A percentile compares a stretch with the other conserved stretches of the same genome.
Conservation (phyloP, 371 early-diverging fungal species). For the Mortierella sp. region DNA sequence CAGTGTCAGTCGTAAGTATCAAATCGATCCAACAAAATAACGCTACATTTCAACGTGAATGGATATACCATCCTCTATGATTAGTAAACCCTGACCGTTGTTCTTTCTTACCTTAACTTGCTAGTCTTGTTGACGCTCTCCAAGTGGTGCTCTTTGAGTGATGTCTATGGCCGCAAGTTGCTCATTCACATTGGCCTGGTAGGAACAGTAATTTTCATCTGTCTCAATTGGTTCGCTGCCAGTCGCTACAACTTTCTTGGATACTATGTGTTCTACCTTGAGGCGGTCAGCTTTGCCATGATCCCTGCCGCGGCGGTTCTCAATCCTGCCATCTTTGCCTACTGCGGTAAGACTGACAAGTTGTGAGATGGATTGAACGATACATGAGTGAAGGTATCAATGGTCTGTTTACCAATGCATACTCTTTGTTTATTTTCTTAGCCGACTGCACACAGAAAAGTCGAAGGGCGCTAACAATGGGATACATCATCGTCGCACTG, state of each 20-base stretch:
- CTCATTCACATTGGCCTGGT: constrained; percentile 1
- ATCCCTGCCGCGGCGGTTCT: constrained; percentile 1
- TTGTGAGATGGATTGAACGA: not conserved
- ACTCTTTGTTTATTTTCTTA: not conserved
- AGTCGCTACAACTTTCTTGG: constrained; percentile 15
- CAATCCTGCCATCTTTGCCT: constrained; percentile 22
- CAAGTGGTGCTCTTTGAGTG: constrained; percentile 34
- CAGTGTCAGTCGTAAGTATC: constrained; percentile 16
- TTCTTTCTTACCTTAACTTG: not conserved
- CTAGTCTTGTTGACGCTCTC: constrained; percentile 20
- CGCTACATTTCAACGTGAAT: no score
- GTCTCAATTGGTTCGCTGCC: constrained; percentile 12
- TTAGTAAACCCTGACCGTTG: not conserved
- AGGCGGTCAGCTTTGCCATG: constrained; percentile 4
- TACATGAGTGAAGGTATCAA: not conserved
- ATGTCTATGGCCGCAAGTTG: constrained; percentile 30
- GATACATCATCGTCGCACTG: constrained; percentile 8
- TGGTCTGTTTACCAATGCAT: not conserved
- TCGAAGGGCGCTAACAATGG: constrained; percentile 13
- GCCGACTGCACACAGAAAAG: constrained; percentile 26
- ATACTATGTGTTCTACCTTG: constrained; percentile 11
- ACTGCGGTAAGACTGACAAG: constrained; percentile 18
- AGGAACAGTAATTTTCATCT: not conserved
- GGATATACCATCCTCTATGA: no score
- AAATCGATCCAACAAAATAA: not conserved